These are phyloP conservation scores for Magnusiomyces suaveolens DNA, from an alignment of 1,139 yeast genomes.

Conservation along the genomic window DNA sequence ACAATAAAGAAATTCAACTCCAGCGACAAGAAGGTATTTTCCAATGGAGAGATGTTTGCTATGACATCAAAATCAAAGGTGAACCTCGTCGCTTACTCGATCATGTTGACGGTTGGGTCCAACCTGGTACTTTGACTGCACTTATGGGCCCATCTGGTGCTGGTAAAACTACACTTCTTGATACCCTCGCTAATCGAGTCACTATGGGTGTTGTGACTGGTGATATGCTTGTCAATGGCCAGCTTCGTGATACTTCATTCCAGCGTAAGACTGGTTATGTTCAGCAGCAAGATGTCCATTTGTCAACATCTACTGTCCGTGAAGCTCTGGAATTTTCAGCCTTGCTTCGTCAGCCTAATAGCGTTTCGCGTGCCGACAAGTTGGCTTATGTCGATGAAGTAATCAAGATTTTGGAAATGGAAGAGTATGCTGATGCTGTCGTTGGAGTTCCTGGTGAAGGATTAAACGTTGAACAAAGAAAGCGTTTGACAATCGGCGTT, in stretches of 20 bases:
- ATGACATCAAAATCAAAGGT: conserved; percentile 58
- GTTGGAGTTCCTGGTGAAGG: conserved; percentile 74
- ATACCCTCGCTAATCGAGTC: conserved; percentile 68
- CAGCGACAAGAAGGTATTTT: conserved; percentile 39
- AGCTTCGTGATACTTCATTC: conserved; percentile 57
- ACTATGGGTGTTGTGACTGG: conserved; percentile 75
- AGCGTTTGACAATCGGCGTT: conserved; percentile 76
- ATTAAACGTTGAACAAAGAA: conserved; percentile 76
- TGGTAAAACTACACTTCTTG: conserved; percentile 69
- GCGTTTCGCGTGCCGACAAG: conserved; percentile 49
- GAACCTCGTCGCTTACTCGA: conserved; percentile 50
- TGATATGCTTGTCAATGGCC: conserved; percentile 64
- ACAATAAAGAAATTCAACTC: conserved; percentile 14
- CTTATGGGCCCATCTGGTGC: conserved; percentile 88
- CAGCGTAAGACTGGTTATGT: conserved; percentile 78
- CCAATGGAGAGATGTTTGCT: conserved; percentile 73
- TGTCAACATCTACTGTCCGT: conserved; percentile 66
- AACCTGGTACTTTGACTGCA: conserved; percentile 68
- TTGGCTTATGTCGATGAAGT: conserved; percentile 63
- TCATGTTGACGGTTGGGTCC: conserved; percentile 76
- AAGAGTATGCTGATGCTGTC: conserved; percentile 64
- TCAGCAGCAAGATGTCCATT: conserved; percentile 73
- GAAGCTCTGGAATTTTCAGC: conserved; percentile 71
- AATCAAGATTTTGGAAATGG: conserved; percentile 62
- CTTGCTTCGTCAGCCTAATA: conserved; percentile 56